Base-by-base conservation (phyloP, 192 early-diverging fungal species). In the Umbelopsis vinacea region DNA sequence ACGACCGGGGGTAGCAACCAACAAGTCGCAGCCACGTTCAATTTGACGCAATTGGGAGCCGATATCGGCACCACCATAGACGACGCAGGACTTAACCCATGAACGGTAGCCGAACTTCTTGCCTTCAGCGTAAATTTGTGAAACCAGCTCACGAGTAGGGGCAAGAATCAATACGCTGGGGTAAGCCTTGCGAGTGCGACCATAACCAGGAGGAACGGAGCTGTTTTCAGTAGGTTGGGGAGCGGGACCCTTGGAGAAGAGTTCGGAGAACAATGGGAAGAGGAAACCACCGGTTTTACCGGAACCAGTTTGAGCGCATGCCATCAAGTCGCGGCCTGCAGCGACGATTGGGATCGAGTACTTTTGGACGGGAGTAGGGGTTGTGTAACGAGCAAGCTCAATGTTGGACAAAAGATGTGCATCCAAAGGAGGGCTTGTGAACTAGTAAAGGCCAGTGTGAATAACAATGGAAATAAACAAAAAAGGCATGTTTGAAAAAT, bases 281-380 rank as follows among this genome's bases (percentile, higher is more conserved):
- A 99, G 86, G 87, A 99, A 99, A 52, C 96, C 97, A 71, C 92
- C 97, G 50, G 97, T 99, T 84, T 98, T 94, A 55, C 94, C 92
- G 24, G 90, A 93, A 83, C 96, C 97, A 23, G 97, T 98, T 82
- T 98, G 97, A 37, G 97, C 97, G 80, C 96, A 99, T 33, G 96
- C 97, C 97, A 99, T 99, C 83, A 99, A 83, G 82, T 99, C 97
- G 75, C 97, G 91, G 60, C 91, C 89, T 40, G 79, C 77, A 45
- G 85, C 82, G 40, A 96, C 92, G 81, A 92, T 93, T 74, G 90
- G 91, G 75, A 92, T 92, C 26, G 95, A 95, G 81, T 92, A 91
- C 83, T 95, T 95, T 80, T 99, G 97, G 38, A 99, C 96, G 9
- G 97, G 97, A 38, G 97, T 99, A 15, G 97, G 96, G 70, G 88